phyloP scores from a whole-genome alignment of 139 green algal species.

The Haematococcus lacustris region DNA sequence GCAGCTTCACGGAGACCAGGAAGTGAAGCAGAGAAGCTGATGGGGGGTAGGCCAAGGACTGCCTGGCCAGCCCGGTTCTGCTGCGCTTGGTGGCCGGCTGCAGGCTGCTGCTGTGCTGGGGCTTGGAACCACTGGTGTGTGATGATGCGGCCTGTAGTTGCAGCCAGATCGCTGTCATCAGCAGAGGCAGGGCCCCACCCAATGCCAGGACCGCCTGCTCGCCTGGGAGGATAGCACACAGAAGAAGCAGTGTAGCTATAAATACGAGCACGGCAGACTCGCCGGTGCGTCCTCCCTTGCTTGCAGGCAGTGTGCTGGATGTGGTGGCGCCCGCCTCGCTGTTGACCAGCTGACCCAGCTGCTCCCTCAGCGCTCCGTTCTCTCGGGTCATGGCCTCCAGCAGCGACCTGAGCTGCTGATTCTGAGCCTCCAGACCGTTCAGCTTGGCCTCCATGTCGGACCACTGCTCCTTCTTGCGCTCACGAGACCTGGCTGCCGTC shows the following conservation, averaged over 20 bases:
- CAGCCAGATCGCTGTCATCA: too few relatives aligned
- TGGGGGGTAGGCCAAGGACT: too few relatives aligned
- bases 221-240: too few relatives aligned
- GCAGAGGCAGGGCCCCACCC: too few relatives aligned
- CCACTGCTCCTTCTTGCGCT: conserved; percentile 56
- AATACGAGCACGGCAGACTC: conserved; percentile 35
- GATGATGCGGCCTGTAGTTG: too few relatives aligned
- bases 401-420: conserved; percentile 29
- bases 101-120: too few relatives aligned
- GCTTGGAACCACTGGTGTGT: too few relatives aligned
- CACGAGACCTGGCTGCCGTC: conserved; percentile 43
- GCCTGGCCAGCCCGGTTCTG: too few relatives aligned
- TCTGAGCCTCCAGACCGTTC: conserved; percentile 36
- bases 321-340: neutral
- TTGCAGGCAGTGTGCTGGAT: neutral
- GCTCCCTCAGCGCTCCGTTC: conserved; percentile 23
- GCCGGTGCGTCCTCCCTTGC: conserved; percentile 3
- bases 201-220: too few relatives aligned
- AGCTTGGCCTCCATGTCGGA: conserved; percentile 34
- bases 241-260: conserved; percentile 32
- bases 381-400: conserved; percentile 26
- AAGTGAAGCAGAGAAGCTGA: too few relatives aligned
- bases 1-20: conserved; percentile 8
- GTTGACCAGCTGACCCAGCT: conserved; percentile 13
- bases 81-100: too few relatives aligned